A percentile compares a stretch with the other conserved stretches of the same genome.
phyloP scores from a whole-genome alignment of 805 yeast genomes.

The Candida takata region DNA sequence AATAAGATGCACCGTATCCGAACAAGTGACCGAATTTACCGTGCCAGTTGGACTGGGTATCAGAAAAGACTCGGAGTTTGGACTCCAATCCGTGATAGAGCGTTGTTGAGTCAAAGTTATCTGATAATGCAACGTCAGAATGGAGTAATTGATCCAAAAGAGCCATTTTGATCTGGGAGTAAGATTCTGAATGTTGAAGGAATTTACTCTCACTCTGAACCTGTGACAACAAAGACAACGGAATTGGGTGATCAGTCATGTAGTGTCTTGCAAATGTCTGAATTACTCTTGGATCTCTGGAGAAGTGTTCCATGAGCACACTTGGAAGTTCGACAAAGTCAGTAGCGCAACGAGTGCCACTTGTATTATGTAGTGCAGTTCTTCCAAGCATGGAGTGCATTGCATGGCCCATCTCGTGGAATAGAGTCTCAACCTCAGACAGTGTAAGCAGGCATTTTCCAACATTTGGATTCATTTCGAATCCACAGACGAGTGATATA shows the following conservation, averaged over 20 bases:
- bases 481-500: constrained; percentile 83
- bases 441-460: constrained; percentile 55
- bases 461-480: constrained; percentile 37
- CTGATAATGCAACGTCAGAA: constrained; percentile 27
- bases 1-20: constrained; percentile 91
- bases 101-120: constrained; percentile 47
- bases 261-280: constrained; percentile 64
- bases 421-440: constrained; percentile 84
- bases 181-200: constrained; percentile 65
- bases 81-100: constrained; percentile 63
- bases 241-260: constrained; percentile 53
- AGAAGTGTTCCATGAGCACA: constrained; percentile 92
- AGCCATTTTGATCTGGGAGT: constrained; percentile 87
- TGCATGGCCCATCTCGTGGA: constrained; percentile 99
- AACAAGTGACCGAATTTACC: constrained; percentile 91
- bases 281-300: constrained; percentile 72
- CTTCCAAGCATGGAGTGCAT: constrained; percentile 96
- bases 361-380: constrained; percentile 81
- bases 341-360: constrained; percentile 93
- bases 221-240: constrained; percentile 40
- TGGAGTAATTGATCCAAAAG: constrained; percentile 79
- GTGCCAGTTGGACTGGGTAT: constrained; percentile 75
- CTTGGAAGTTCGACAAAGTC: constrained; percentile 97
- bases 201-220: constrained; percentile 45
- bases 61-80: constrained; percentile 55